Evolutionary conservation across 371 early-diverging fungal species (phyloP).

Genomic region (Mortierella sp.): DNA sequence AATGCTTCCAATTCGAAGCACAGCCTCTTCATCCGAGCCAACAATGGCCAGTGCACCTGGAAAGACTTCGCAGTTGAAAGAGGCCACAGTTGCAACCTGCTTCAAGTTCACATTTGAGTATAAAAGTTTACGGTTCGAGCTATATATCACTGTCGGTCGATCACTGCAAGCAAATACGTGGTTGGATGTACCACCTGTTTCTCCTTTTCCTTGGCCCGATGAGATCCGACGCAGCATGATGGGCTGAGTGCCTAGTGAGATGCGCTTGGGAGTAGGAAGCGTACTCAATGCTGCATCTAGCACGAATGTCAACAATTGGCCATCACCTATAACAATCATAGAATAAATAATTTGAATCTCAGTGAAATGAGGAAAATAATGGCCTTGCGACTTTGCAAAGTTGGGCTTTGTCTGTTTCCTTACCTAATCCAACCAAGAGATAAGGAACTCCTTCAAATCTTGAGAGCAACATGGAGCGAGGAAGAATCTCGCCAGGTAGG

Average conservation of each 20-base stretch:
- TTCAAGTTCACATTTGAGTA: slow-evolving; percentile 86
- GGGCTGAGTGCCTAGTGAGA: slow-evolving; percentile 85
- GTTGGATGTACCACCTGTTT: slow-evolving; percentile 5
- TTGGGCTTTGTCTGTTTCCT: neutral
- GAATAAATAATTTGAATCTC: neutral
- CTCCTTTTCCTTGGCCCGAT: slow-evolving; percentile 42
- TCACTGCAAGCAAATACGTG: slow-evolving; percentile 88
- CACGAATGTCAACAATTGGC: slow-evolving; percentile 73
- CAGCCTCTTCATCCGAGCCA: slow-evolving; percentile 59
- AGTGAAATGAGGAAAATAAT: neutral
- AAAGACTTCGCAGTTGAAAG: slow-evolving; percentile 69
- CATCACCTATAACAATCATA: slow-evolving; percentile 71
- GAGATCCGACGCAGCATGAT: slow-evolving; percentile 77
- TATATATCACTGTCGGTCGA: slow-evolving; percentile 84
- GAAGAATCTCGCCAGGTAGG: slow-evolving; percentile 69
- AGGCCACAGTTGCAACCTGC: slow-evolving; percentile 69
- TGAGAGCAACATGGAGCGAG: slow-evolving; percentile 80
- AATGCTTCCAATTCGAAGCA: slow-evolving; percentile 77
- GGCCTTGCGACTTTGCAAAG: neutral
- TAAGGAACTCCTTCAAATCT: slow-evolving; percentile 73
- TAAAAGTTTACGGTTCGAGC: slow-evolving; percentile 70
- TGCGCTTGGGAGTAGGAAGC: slow-evolving; percentile 73
- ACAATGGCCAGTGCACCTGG: slow-evolving; percentile 76
- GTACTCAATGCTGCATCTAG: slow-evolving; percentile 59
- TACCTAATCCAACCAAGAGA: slow-evolving; percentile 81